Evolutionary conservation across 768 basidiomycete genomes (phyloP).

Genomic region (Pleurotus djamor): DNA sequence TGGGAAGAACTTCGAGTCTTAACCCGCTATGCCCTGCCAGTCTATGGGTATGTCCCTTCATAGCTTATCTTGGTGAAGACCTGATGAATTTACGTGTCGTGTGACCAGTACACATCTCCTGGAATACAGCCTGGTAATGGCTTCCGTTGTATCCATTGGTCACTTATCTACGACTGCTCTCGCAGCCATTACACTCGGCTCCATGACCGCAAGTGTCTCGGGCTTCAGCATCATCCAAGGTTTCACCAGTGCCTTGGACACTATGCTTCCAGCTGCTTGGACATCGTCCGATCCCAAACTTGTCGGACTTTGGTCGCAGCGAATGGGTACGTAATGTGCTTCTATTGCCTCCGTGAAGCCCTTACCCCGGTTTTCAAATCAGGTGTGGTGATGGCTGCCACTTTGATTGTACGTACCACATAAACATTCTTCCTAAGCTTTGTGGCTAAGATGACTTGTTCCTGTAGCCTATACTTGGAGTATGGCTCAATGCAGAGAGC

Average conservation of each 20-base stretch:
- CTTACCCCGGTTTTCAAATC: neutral
- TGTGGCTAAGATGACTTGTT: neutral
- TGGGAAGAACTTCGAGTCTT: slow-evolving; percentile 63
- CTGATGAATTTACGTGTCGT: slow-evolving; percentile 10
- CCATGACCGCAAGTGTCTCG: slow-evolving; percentile 73
- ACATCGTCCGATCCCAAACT: slow-evolving; percentile 81
- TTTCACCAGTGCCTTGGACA: slow-evolving; percentile 84
- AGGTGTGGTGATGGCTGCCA: slow-evolving; percentile 11
- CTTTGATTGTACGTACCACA: slow-evolving; percentile 9
- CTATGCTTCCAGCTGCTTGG: slow-evolving; percentile 93
- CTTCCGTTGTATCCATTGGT: slow-evolving; percentile 84
- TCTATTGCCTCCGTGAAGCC: slow-evolving; percentile 18
- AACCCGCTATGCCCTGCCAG: slow-evolving; percentile 63
- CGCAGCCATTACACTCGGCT: slow-evolving; percentile 75
- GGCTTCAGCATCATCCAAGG: slow-evolving; percentile 83
- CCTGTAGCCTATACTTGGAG: slow-evolving; percentile 46
- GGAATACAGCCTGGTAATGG: slow-evolving; percentile 85
- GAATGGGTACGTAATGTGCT: slow-evolving; percentile 62
- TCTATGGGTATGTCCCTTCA: slow-evolving; percentile 58
- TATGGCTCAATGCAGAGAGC: slow-evolving; percentile 84
- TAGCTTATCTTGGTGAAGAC: neutral
- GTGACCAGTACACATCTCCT: slow-evolving; percentile 67
- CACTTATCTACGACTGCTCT: slow-evolving; percentile 89
- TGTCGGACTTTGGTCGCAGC: slow-evolving; percentile 88
- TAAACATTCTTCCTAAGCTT: neutral